Base-by-base conservation (phyloP, 163 green algal species). In the Chlorella variabilis region DNA sequence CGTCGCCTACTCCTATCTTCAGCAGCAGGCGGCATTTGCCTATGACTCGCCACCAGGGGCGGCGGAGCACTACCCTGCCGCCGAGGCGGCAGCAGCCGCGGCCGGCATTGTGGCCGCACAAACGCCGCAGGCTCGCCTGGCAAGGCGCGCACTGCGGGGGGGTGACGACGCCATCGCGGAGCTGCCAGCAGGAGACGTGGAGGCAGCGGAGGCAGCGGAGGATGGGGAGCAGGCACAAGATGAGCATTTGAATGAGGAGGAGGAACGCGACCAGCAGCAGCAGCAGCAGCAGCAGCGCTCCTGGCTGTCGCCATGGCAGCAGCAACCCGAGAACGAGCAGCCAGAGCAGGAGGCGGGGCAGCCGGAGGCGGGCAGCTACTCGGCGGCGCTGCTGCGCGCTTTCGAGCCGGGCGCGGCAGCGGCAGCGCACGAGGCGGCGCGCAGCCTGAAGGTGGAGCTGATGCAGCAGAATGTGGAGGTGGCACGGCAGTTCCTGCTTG, bases 401-500 rank as follows among this genome's bases (percentile, higher is more conserved):
- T 31, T 62, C 51, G 71, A 62, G 51, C 51, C 18, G 15, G 51
- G 51, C 25, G 51, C 51, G 13, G 18, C 51, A 31, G 51, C 4
- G 20, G 21, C 51, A n/a, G 20, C 18, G 5, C 20, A 27, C 20
- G 21, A 29, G 51, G 51, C 51, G 51, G 51, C 49, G 25, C 41
- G 71, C 48, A 48, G 71, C 23, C 29, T 56, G 45, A 78, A 78
- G 49, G 11, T 11, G 34, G 49, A 29, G 9, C 18, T 45, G 33
- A 78, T 78, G 71, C 49, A n/a, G 23, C 71, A 27, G 0, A 78
- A 78, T 51, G 49, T 36, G 4, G 49, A 78, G 33, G 27, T 27
- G 33, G 71, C 71, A 11, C 17, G 20, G 33, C 33, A 67, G 23
- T 38, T 67, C 29, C 34, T 78, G 33, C 23, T 23, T 2, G 71